Base-by-base conservation (phyloP, 768 basidiomycete species). In the Tulasnella sp. region DNA sequence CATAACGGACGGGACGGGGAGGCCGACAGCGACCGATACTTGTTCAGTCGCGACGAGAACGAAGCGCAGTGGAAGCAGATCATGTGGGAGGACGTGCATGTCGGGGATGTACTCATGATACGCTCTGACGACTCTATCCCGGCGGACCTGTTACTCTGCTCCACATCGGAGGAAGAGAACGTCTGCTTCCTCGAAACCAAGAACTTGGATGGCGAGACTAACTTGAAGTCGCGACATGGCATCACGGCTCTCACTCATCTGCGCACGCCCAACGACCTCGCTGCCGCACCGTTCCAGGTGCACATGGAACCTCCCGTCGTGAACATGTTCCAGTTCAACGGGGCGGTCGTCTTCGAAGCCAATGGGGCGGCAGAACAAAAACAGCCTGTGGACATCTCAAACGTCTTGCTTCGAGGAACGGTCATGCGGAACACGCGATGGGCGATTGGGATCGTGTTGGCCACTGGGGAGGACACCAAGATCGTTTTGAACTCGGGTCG, bases 201-300 rank as follows among this genome's bases (percentile, higher is more conserved):
- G 78, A 95, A 95, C 67, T 76, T 99, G 54, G 95, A 99, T 67
- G 95, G 95, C 34, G 95, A 99, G 75, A 99, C 95, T 21, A 99
- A 95, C 69, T 83, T 99, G 71, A 99, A 99, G 75, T 92, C 88
- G 0, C 82, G 96, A 23, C 82, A 85, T 64, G 94, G 86, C 1
- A 81, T 86, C 4, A 75, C 85, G 1, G 78, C 79, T 1, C 81
- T 98, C 30, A 80, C 82, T 0, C 82, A 89, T 67, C 76, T 97
- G 43, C 79, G 81, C 43, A 77, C 78, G 1, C 83, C 91, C 3
- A 68, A 73, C 4, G 77, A 76, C 5, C 87, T 86, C 66, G 80
- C 82, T 1, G 79, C 81, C 61, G 67, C 76, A 0, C 65, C 64
- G 15, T 90, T 96, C 70, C 71, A 76, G 13, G 71, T 98, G 61